These are phyloP conservation scores for Sugiyamaella sp. DNA, from an alignment of 1,139 yeast species.

Conservation along the genomic window DNA sequence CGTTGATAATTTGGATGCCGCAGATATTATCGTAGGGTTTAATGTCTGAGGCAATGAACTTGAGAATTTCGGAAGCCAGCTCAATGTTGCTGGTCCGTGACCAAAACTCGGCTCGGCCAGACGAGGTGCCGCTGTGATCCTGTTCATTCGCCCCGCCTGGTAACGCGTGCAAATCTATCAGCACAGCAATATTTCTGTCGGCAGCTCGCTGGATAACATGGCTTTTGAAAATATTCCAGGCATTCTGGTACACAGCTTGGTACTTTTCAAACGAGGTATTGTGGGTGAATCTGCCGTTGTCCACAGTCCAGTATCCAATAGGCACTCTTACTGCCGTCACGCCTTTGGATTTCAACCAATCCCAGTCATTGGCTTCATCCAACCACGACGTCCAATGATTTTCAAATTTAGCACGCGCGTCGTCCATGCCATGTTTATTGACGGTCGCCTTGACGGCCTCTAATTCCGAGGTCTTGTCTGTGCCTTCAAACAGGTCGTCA, in stretches of 20 bases:
- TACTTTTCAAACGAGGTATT: slow-evolving; percentile 64
- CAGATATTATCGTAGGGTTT: slow-evolving; percentile 63
- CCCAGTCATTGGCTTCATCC: slow-evolving; percentile 68
- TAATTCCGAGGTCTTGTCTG: slow-evolving; percentile 63
- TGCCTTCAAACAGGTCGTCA: slow-evolving; percentile 50
- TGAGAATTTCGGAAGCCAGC: slow-evolving; percentile 54
- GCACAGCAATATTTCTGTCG: slow-evolving; percentile 62
- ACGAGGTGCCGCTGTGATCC: slow-evolving; percentile 76
- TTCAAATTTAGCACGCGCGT: slow-evolving; percentile 60
- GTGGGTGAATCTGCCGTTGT: slow-evolving; percentile 58
- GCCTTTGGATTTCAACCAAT: slow-evolving; percentile 64
- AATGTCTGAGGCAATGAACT: slow-evolving; percentile 66
- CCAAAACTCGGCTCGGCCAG: slow-evolving; percentile 69
- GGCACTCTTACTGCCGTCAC: slow-evolving; percentile 84
- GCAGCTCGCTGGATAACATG: slow-evolving; percentile 59
- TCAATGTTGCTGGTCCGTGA: slow-evolving; percentile 48
- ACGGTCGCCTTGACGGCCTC: slow-evolving; percentile 64
- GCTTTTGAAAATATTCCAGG: slow-evolving; percentile 65
- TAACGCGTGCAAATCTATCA: slow-evolving; percentile 84
- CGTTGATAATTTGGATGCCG: slow-evolving; percentile 86
- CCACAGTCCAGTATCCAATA: slow-evolving; percentile 86
- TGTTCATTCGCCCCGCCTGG: slow-evolving; percentile 93
- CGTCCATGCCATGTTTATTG: slow-evolving; percentile 54
- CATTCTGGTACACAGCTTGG: slow-evolving; percentile 60
- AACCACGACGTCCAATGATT: slow-evolving; percentile 71